A percentile compares a stretch with the other conserved stretches of the same genome.
Evolutionary conservation across 2,329 filamentous ascomycete genomes (phyloP).

Genomic region (Epichloe brachyelytri): DNA sequence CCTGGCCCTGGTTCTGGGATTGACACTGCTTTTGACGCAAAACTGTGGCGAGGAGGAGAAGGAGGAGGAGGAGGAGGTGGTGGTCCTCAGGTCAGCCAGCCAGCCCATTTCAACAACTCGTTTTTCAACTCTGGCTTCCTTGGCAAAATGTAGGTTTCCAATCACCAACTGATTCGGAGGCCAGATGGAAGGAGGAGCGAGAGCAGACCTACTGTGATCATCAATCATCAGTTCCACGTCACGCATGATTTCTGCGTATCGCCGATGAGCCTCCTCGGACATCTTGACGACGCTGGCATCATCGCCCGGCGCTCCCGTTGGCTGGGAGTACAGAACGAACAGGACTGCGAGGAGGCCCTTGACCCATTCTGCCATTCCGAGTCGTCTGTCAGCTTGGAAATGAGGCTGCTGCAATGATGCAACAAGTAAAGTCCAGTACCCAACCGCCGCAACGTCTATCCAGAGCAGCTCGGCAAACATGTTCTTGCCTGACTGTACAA

Average conservation of each 20-base stretch:
- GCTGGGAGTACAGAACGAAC: conserved; percentile 92
- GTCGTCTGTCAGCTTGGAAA: not conserved
- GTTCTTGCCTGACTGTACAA: too few relatives aligned
- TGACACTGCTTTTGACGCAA: conserved; percentile 44
- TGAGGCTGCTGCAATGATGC: too few relatives aligned
- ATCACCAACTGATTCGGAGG: too few relatives aligned
- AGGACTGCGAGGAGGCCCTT: conserved; percentile 89
- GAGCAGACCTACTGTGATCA: conserved; percentile 58
- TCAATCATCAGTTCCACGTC: conserved; percentile 87
- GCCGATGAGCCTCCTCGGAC: conserved; percentile 66
- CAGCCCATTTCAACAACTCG: too few relatives aligned
- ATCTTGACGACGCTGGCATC: conserved; percentile 55
- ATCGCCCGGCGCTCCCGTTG: conserved; percentile 71
- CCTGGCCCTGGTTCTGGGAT: not conserved
- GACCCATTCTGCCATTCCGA: conserved; percentile 67
- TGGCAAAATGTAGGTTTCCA: too few relatives aligned
- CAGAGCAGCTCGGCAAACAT: too few relatives aligned
- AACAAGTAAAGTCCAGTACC: too few relatives aligned
- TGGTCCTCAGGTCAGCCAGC: not conserved
- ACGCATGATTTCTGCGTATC: conserved; percentile 89
- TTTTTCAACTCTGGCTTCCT: too few relatives aligned
- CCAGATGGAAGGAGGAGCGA: not conserved
- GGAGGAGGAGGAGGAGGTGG: too few relatives aligned
- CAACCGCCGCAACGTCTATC: too few relatives aligned
- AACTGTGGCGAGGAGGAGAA: conserved; percentile 33